Percentiles rank a stretch among this genome's conserved stretches.
phyloP scores from a whole-genome alignment of 352 stramenopile species.

The Salisapilia sapeloensis region DNA sequence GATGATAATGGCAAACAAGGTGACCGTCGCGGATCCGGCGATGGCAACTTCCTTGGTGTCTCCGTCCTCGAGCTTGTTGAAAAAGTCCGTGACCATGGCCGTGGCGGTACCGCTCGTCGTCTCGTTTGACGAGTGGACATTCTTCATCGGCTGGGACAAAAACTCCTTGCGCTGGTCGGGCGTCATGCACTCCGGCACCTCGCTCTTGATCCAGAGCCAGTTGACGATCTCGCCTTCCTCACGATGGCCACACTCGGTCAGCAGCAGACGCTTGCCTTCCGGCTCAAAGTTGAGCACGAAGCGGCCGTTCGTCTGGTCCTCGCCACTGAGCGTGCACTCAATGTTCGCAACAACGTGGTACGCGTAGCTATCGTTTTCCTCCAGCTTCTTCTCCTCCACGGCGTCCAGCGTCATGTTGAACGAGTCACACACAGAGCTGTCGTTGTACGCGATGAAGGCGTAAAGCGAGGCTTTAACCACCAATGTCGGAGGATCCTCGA shows the following conservation, averaged over 20 bases:
- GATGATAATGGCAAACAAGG: slow-evolving; percentile 41
- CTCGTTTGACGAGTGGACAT: slow-evolving; percentile 64
- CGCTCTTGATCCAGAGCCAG: slow-evolving; percentile 69
- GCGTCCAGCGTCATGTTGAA: slow-evolving; percentile 81
- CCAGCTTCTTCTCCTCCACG: slow-evolving; percentile 52
- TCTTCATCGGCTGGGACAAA: slow-evolving; percentile 72
- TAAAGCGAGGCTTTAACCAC: slow-evolving; percentile 77
- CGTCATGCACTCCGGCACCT: slow-evolving; percentile 75
- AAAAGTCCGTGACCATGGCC: slow-evolving; percentile 39
- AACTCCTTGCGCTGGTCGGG: slow-evolving; percentile 59
- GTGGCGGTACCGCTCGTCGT: slow-evolving; percentile 18
- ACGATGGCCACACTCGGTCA: slow-evolving; percentile 72
- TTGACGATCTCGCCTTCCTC: slow-evolving; percentile 74
- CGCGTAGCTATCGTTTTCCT: slow-evolving; percentile 46
- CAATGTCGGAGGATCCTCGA: slow-evolving; percentile 57
- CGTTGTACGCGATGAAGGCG: slow-evolving; percentile 75
- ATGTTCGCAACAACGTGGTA: slow-evolving; percentile 80
- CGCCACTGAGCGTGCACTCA: slow-evolving; percentile 59
- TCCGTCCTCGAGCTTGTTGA: slow-evolving; percentile 35
- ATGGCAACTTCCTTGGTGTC: slow-evolving; percentile 59
- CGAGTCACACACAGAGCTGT: slow-evolving; percentile 59
- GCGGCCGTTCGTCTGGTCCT: slow-evolving; percentile 55
- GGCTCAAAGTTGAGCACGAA: slow-evolving; percentile 79
- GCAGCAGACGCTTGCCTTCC: slow-evolving; percentile 52
- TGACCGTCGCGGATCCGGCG: slow-evolving; percentile 26